phyloP scores from a whole-genome alignment of 2,329 filamentous ascomycete genomes.

The Claviceps humidiphila region DNA sequence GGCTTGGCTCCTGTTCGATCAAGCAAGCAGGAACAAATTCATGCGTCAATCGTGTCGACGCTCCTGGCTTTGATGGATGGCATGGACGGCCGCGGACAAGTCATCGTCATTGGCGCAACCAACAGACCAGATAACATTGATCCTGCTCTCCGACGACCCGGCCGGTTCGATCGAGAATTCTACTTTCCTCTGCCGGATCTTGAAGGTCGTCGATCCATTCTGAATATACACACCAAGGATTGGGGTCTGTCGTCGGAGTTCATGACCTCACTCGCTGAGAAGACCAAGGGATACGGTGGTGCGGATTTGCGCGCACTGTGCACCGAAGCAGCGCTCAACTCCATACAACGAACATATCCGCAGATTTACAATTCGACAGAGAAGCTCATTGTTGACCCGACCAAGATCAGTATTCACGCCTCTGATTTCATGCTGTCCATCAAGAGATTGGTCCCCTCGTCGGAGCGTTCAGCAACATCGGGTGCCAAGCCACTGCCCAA shows the following conservation, averaged over 20 bases:
- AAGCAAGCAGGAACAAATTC: conserved; percentile 97
- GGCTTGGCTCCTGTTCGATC: conserved; percentile 90
- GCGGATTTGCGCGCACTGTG: conserved; percentile 88
- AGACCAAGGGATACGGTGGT: conserved; percentile 94
- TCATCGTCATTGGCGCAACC: conserved; percentile 97
- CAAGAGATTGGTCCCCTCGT: conserved; percentile 92
- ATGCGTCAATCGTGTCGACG: conserved; percentile 92
- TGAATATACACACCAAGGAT: conserved; percentile 89
- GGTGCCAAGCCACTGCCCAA: conserved; percentile 70
- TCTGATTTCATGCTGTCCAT: conserved; percentile 96
- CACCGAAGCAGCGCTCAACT: conserved; percentile 90
- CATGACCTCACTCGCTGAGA: conserved; percentile 69
- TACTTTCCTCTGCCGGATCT: conserved; percentile 88
- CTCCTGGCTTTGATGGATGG: conserved; percentile 92
- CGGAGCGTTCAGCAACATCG: conserved; percentile 76
- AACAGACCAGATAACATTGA: conserved; percentile 95
- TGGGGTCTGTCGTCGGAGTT: conserved; percentile 75
- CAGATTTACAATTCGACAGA: conserved; percentile 88
- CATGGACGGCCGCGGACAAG: conserved; percentile 95
- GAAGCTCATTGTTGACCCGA: conserved; percentile 78
- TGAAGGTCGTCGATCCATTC: conserved; percentile 67
- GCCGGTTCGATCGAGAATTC: conserved; percentile 93
- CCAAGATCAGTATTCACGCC: conserved; percentile 71
- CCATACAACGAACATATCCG: conserved; percentile 88
- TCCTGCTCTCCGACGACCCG: conserved; percentile 83